Conservation (phyloP, 345 rosid species). For the Psidium guajava region DNA sequence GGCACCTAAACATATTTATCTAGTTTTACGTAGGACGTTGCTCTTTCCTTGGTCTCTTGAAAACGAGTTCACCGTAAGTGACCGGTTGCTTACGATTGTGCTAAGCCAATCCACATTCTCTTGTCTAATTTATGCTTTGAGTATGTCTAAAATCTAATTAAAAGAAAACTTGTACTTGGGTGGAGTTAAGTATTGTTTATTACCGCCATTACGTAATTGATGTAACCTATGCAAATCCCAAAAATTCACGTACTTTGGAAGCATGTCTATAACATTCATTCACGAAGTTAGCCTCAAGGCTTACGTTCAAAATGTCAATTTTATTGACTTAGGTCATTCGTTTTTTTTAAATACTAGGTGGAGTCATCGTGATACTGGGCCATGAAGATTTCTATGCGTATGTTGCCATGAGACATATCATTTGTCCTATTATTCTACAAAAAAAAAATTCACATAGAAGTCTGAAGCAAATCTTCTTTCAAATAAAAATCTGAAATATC, state of each 20-base stretch:
- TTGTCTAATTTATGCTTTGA: not conserved
- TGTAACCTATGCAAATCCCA: not conserved
- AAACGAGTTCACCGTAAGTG: too few relatives aligned
- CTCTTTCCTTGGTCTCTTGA: too few relatives aligned
- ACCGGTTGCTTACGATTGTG: too few relatives aligned
- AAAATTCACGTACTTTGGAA: not conserved
- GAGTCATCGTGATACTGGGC: too few relatives aligned
- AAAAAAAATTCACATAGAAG: too few relatives aligned
- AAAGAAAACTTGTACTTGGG: too few relatives aligned
- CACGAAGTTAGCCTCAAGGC: accelerated
- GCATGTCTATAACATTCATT: not conserved
- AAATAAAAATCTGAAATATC: too few relatives aligned
- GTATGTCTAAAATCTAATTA: too few relatives aligned
- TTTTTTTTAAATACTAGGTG: not conserved
- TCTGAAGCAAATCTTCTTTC: too few relatives aligned
- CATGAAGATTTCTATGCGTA: too few relatives aligned
- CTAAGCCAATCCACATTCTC: not conserved
- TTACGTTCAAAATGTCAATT: not conserved
- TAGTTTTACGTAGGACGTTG: not conserved
- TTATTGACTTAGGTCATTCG: not conserved
- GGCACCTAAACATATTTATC: not conserved
- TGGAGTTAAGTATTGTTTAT: not conserved
- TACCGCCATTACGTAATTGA: not conserved
- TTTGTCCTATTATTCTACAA: too few relatives aligned
- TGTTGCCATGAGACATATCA: too few relatives aligned